These are phyloP conservation scores for Hypoxylon trugodes DNA, from an alignment of 495 filamentous ascomycete species.

Conservation along the genomic window DNA sequence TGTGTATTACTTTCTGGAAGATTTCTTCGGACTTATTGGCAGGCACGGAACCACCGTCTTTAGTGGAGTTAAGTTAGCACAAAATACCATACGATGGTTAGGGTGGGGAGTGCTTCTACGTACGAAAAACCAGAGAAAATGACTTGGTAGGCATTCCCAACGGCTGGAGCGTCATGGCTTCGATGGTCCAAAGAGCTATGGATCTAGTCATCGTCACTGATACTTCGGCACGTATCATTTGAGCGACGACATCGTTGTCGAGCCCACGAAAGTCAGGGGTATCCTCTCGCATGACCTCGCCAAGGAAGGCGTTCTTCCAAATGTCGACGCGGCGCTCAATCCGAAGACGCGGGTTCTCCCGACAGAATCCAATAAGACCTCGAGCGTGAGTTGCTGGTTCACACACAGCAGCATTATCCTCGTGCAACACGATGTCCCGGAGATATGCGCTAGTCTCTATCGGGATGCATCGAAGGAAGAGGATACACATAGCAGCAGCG, in stretches of 20 bases:
- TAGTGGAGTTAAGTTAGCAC: too few species aligned
- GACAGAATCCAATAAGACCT: background rate
- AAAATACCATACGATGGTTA: too few species aligned
- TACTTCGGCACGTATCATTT: too few species aligned
- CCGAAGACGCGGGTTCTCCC: background rate
- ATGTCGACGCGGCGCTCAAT: background rate
- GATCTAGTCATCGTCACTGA: background rate
- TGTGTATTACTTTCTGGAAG: too few species aligned
- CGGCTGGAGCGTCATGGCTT: background rate
- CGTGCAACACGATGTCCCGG: background rate
- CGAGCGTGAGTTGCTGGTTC: background rate
- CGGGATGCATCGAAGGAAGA: background rate
- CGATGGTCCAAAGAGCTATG: background rate
- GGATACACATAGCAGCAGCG: background rate
- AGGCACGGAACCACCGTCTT: too few species aligned
- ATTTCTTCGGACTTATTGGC: too few species aligned
- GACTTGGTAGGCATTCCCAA: background rate
- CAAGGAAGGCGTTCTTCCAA: background rate
- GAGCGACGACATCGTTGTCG: background rate
- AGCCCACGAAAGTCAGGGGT: background rate
- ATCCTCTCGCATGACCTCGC: background rate
- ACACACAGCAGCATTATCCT: background rate
- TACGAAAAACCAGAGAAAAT: slow-evolving; percentile 1
- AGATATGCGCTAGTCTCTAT: background rate
- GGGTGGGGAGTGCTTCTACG: too few species aligned